Evolutionary conservation across 306 rosid species (phyloP).

Genomic region (Fagus sylvatica): DNA sequence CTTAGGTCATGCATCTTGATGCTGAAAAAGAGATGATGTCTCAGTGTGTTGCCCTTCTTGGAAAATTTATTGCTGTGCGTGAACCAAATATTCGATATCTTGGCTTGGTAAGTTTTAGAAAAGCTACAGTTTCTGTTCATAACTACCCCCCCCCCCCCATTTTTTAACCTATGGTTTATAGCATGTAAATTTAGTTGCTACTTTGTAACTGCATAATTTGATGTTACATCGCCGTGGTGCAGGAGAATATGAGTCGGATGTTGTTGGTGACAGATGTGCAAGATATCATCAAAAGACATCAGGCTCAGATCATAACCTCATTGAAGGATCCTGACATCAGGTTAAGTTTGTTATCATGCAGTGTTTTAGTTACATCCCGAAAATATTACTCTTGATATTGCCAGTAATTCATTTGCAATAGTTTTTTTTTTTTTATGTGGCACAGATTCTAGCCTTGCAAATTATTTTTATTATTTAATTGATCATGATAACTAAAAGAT

Average conservation of each 20-base stretch:
- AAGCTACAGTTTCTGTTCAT: background rate
- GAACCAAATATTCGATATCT: conserved; percentile 99
- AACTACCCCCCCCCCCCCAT: background rate
- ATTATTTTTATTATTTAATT: background rate
- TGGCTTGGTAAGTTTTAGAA: conserved; percentile 75
- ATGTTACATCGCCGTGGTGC: conserved; percentile 41
- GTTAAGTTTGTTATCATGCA: conserved; percentile 39
- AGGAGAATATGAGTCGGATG: conserved; percentile 99
- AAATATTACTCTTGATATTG: conserved; percentile 15
- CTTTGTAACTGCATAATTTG: conserved; percentile 22
- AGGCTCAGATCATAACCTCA: conserved; percentile 98
- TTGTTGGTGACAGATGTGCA: conserved; percentile 98
- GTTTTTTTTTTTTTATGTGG: background rate
- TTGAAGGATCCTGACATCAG: conserved; percentile 99
- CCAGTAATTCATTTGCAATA: conserved; percentile 9
- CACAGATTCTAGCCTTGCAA: background rate
- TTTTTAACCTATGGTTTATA: background rate
- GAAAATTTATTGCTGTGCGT: conserved; percentile 97
- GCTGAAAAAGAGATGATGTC: conserved; percentile 99
- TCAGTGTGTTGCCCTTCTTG: conserved; percentile 98
- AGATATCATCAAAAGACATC: conserved; percentile 97
- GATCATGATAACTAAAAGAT: background rate
- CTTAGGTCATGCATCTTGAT: conserved; percentile 99
- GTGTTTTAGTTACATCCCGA: conserved; percentile 22
- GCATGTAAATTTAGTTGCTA: conserved; percentile 15